Evolutionary conservation across 1,139 yeast species (phyloP), one percentile per base, ranked within the genome.

Genomic region (Hanseniaspora gamundiae): DNA sequence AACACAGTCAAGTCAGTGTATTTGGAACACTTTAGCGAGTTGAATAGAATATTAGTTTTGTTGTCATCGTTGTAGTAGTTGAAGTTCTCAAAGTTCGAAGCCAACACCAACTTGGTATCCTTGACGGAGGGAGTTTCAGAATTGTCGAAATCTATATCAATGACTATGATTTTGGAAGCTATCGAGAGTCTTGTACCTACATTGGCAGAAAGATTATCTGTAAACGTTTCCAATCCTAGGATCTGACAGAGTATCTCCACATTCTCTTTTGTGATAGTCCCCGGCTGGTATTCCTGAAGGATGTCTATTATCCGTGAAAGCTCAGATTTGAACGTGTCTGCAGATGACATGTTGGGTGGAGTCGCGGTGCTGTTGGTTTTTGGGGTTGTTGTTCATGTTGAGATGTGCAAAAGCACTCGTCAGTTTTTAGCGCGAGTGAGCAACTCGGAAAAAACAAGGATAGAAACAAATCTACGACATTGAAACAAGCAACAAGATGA

Each of bases 81-180:
- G 48, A 61, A 61, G 31, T 56, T 55, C 40, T 61, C 64, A 44
- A 60, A 61, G 47, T 57, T 60, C 3, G 64, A 59, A 4, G 65
- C 65, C 21, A 61, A 47, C 2, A 61, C 65, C 39, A 61, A 49
- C 46, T 60, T 61, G 27, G 60, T 64, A 43, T 61, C 64, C 20
- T 52, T 51, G 6, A 61, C 62, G 31, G 46, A 51, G 11, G 52
- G 53, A 31, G 50, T 46, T 5, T 20, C 24, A 7, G 42, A 42
- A 27, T 53, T 57, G 21, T 53, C 53, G 42, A 58, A 61, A 44
- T 61, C 65, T n/a, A 61, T 60, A 47, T 61, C 65, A 29, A 61
- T 56, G 21, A 61, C 65, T 17, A 61, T 56, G 35, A 61, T 61
- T 36, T 60, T 59, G 2, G 64, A 60, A 1, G 65, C 65, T 2